Evolutionary conservation across 2,329 filamentous ascomycete genomes (phyloP).

Genomic region (Verticillium tricorpus): DNA sequence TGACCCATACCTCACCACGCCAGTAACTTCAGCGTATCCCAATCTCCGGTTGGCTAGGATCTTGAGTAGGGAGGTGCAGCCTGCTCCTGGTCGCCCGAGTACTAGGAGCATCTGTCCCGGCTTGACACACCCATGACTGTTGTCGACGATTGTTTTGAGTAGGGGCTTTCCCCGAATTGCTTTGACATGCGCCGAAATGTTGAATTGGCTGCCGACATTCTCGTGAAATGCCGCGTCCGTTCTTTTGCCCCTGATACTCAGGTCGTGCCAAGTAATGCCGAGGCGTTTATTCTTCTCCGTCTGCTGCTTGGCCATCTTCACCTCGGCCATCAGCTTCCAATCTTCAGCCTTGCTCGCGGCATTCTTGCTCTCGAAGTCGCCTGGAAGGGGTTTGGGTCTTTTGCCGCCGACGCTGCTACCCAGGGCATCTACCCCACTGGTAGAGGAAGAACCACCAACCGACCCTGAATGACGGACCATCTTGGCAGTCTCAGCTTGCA

Average conservation of each 20-base stretch:
- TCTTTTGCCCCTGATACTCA: conserved; percentile 58
- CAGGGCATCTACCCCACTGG: too few relatives aligned
- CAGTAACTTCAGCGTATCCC: conserved; percentile 54
- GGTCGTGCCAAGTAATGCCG: conserved; percentile 60
- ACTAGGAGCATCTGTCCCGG: conserved; percentile 71
- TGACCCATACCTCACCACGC: conserved; percentile 53
- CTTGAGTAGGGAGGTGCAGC: conserved; percentile 69
- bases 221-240: conserved; percentile 62
- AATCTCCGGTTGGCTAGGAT: conserved; percentile 60
- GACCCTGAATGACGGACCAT: too few relatives aligned
- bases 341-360: too few relatives aligned
- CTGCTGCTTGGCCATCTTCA: too few relatives aligned
- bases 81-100: conserved; percentile 62
- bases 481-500: too few relatives aligned
- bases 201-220: conserved; percentile 57
- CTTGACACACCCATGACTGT: conserved; percentile 63
- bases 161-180: conserved; percentile 52
- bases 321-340: too few relatives aligned
- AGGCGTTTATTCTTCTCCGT: conserved; percentile 28
- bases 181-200: conserved; percentile 46
- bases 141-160: conserved; percentile 59
- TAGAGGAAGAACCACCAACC: too few relatives aligned
- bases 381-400: too few relatives aligned
- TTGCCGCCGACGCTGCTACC: too few relatives aligned
- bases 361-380: too few relatives aligned